Evolutionary conservation across 495 filamentous ascomycete genomes (phyloP).

Genomic region (Extremus antarcticus): DNA sequence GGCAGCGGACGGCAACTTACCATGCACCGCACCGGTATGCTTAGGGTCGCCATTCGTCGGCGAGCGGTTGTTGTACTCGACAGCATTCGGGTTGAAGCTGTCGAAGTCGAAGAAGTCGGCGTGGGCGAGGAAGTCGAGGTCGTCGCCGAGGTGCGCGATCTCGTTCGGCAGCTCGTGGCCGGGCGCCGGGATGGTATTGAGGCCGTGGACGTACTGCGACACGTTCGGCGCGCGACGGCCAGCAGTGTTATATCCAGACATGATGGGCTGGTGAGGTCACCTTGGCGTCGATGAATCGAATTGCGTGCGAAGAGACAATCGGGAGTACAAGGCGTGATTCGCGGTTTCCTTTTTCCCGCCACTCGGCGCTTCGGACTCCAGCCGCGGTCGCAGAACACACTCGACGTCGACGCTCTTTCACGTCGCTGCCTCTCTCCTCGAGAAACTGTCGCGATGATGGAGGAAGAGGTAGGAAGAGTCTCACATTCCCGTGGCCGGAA

Average conservation of each 20-base stretch:
- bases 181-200: slow-evolving; percentile 64
- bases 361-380: neutral
- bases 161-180: slow-evolving; percentile 52
- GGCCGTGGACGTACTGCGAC: slow-evolving; percentile 74
- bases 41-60: neutral
- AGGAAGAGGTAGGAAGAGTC: too few species aligned
- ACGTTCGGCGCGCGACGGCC: slow-evolving; percentile 69
- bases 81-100: slow-evolving; percentile 19
- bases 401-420: neutral
- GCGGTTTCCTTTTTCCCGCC: neutral
- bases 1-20: neutral
- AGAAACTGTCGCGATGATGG: too few species aligned
- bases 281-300: neutral
- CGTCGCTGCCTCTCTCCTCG: too few species aligned
- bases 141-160: slow-evolving; percentile 55
- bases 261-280: neutral
- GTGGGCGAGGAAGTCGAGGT: slow-evolving; percentile 86
- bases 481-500: too few species aligned
- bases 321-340: neutral
- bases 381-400: neutral
- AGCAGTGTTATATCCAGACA: slow-evolving; percentile 39
- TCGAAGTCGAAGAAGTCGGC: slow-evolving; percentile 91
- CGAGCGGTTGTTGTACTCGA: neutral
- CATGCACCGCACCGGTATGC: neutral
- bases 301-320: neutral